Conservation (phyloP, 2,329 filamentous ascomycete genomes). For the Pseudopithomyces chartarum region DNA sequence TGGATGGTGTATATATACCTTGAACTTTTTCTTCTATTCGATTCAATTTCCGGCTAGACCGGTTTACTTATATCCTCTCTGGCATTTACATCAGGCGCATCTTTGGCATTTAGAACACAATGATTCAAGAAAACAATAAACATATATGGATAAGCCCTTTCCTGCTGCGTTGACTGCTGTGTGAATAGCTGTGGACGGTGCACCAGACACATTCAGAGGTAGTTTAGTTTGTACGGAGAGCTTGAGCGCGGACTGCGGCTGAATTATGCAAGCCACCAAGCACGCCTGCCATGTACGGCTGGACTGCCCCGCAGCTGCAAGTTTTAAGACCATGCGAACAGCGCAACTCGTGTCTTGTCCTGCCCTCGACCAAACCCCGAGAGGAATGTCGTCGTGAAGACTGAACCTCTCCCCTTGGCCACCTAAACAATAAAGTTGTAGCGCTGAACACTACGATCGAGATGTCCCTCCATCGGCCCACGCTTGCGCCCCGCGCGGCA, state of each 20-base stretch:
- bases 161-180: too few species aligned
- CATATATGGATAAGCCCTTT: too few species aligned
- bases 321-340: background rate
- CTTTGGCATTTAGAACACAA: background rate
- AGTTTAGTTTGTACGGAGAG: too few species aligned
- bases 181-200: too few species aligned
- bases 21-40: constrained; percentile 2
- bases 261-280: background rate
- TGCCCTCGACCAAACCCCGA: background rate
- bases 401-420: too few species aligned
- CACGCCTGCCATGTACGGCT: background rate
- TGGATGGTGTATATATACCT: constrained; percentile 7
- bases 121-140: background rate
- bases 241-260: too few species aligned
- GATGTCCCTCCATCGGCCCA: background rate
- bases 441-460: background rate
- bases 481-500: background rate
- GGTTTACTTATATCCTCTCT: background rate
- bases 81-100: background rate
- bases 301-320: background rate
- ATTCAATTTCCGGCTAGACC: constrained; percentile 6
- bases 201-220: too few species aligned
- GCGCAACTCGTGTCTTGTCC: background rate
- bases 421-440: too few species aligned
- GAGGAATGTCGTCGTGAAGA: background rate